Conservation (phyloP, 345 rosid species). For the Syzygium oleosum region DNA sequence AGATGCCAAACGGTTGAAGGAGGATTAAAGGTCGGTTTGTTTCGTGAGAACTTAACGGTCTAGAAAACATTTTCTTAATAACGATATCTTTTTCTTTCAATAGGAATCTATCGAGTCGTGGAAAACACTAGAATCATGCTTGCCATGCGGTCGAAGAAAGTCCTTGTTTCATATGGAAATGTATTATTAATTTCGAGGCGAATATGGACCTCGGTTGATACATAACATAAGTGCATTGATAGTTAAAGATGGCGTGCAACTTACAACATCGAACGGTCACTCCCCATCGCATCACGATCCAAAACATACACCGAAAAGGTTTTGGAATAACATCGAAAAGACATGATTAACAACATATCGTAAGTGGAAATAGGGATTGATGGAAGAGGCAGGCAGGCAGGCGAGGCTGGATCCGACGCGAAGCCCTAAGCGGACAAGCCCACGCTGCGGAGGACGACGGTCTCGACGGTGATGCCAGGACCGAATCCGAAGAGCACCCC, state of each 20-base stretch:
- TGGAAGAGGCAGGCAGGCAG: background rate
- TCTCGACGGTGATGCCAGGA: constrained; percentile 47
- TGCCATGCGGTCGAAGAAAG: too few species aligned
- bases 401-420: background rate
- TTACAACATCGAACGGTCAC: background rate
- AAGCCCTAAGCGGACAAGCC: background rate
- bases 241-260: background rate
- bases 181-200: background rate
- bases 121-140: background rate
- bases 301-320: background rate
- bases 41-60: too few species aligned
- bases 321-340: background rate
- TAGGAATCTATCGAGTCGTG: background rate
- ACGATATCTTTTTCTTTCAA: background rate
- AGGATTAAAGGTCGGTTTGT: background rate
- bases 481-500: constrained; percentile 50
- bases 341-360: background rate
- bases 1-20: too few species aligned
- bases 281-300: background rate
- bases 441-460: constrained; percentile 35
- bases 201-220: background rate
- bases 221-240: background rate
- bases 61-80: background rate
- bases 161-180: background rate
- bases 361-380: background rate